Evolutionary conservation across 805 yeast species (phyloP), one percentile per base, ranked within the genome.

Genomic region (Sungouiella thailandica): DNA sequence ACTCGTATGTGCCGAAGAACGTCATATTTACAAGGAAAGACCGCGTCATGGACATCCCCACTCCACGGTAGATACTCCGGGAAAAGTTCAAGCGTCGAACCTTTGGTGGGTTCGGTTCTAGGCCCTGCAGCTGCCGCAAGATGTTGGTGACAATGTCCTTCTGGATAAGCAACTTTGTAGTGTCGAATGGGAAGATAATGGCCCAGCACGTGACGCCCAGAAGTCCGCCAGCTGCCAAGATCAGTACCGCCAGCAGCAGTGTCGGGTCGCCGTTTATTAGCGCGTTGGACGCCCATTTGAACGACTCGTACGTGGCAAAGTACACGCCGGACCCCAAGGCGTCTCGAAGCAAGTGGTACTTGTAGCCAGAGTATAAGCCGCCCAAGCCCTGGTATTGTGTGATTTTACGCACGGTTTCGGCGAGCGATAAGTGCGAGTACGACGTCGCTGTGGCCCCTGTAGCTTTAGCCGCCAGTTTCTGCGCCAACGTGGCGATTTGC

Each of bases 171-270:
- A 89, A 76, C 52, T 87, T 86, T 38, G 82, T 66, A 0, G 95
- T 86, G 55, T 86, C 96, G 8, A 86, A 32, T 53, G 3, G 95
- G 59, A 82, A 87, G 3, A 85, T 79, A 1, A 77, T 55, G 2
- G 77, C 58, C 94, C 95, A 85, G 32, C 87, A 71, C 12, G 81
- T 58, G 12, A 80, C 72, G 3, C 95, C 95, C 4, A 93, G 76
- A 16, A 78, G 42, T 0, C 87, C 95, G n/a, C 94, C 95, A 0
- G 90, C 83, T 2, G 79, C 35, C 32, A 46, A 60, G 36, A 47
- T 65, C 32, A 60, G 49, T 11, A 49, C 45, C 34, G 53, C 65
- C 36, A 54, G 69, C 16, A 57, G 41, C 22, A 39, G 19, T 4
- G 37, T 11, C 10, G 48, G 41, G 17, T 33, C 35, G 13, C 42